Conservation (phyloP, 257 asterid genomes). For the Nicotiana knightiana region DNA sequence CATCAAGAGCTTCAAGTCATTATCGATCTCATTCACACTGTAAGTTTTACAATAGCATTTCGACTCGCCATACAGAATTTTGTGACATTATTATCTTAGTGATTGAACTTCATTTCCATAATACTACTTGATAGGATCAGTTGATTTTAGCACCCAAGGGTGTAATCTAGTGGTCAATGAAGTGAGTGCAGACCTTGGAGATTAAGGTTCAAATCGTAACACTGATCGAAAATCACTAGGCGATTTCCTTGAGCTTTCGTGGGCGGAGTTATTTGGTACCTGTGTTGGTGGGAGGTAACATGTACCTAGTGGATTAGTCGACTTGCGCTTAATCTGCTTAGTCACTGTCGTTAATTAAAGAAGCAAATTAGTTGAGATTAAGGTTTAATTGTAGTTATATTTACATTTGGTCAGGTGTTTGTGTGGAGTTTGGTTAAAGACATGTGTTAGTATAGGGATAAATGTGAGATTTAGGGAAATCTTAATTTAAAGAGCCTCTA, state of each 20-base stretch:
- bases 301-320: too few relatives aligned
- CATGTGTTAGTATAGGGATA: not conserved
- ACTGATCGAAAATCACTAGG: too few relatives aligned
- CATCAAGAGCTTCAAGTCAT: slow-evolving; percentile 96
- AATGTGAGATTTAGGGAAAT: not conserved
- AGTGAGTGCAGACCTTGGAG: too few relatives aligned
- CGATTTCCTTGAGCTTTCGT: too few relatives aligned
- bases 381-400: not conserved
- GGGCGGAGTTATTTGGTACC: too few relatives aligned
- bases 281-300: too few relatives aligned
- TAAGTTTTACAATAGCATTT: slow-evolving; percentile 13
- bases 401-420: not conserved
- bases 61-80: not conserved
- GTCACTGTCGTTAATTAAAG: too few relatives aligned
- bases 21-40: slow-evolving; percentile 88
- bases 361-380: not conserved
- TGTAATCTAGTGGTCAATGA: too few relatives aligned
- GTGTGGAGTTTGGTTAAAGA: not conserved
- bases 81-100: not conserved
- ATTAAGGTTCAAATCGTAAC: too few relatives aligned
- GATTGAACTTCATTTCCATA: not conserved
- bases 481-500: too few relatives aligned
- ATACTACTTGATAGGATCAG: not conserved
- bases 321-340: too few relatives aligned
- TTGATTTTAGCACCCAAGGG: too few relatives aligned